Conservation (phyloP, 306 rosid genomes). For the Crotalaria pallida region DNA sequence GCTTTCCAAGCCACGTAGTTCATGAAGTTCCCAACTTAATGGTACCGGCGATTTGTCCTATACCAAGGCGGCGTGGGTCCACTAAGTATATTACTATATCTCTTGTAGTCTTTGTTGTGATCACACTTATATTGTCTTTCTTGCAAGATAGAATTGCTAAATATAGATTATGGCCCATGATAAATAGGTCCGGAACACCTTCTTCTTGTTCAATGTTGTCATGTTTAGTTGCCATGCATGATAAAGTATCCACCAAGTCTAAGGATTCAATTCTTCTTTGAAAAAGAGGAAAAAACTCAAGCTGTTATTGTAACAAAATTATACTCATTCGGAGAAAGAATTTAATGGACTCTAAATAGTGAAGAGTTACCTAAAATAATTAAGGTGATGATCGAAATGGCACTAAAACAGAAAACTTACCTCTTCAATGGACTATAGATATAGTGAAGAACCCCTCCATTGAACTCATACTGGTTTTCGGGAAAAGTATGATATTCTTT, state of each 20-base stretch:
- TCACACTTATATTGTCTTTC: too few species aligned
- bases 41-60: too few species aligned
- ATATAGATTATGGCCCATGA: too few species aligned
- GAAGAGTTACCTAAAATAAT: too few species aligned
- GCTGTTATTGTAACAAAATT: neutral
- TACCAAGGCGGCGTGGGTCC: too few species aligned
- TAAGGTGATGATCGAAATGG: neutral
- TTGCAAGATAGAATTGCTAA: too few species aligned
- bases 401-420: constrained; percentile 34
- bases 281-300: constrained; percentile 24
- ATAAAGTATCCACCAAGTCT: constrained; percentile 86
- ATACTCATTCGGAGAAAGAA: constrained; percentile 2
- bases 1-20: too few species aligned
- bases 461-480: constrained; percentile 64
- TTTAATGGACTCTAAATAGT: too few species aligned
- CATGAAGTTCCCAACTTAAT: too few species aligned
- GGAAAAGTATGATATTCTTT: constrained; percentile 81
- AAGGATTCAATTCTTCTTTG: constrained; percentile 87
- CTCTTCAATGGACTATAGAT: constrained; percentile 95
- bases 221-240: constrained; percentile 73
- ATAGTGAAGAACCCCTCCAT: constrained; percentile 84
- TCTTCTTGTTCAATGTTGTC: constrained; percentile 80
- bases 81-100: too few species aligned
- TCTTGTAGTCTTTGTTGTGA: too few species aligned
- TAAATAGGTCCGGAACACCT: too few species aligned